Evolutionary conservation across 2,329 filamentous ascomycete genomes (phyloP), one percentile per base, ranked within the genome.

Genomic region (Pestalotiopsis sp.): DNA sequence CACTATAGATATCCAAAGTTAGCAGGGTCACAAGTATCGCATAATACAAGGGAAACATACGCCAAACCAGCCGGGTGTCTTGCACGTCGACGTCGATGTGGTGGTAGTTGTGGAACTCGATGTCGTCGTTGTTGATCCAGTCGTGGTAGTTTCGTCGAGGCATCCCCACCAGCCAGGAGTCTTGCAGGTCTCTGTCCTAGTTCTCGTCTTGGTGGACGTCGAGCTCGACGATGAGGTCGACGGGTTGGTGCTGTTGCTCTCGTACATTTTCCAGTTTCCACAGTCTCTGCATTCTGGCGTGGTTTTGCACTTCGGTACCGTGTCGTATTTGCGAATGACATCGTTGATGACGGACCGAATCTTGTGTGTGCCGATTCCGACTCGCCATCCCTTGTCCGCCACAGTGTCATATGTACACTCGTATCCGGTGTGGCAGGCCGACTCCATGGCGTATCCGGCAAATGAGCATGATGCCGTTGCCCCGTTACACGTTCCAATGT

Each of bases 321-420:
- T 83, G 71, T 97, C 92, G 76, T 98, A 98, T 74, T 90, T 91
- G 75, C 92, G 86, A 70, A 98, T 87, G 3, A 99, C 93, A 78
- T 97, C 93, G 68, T 90, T 88, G 75, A 99, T 98, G 60, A 98
- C 95, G 38, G 89, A 90, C 69, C 91, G 89, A 73, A 99, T 98
- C 78, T 93, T 93, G 83, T 99, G 96, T 3, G 94, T 97, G 40
- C 93, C 93, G 66, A 97, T 91, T 14, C 93, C 94, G 4, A 97
- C 93, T 41, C 96, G 90, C 93, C 96, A 98, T 11, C 94, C 94
- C 76, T 95, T 91, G 78, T 98, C 94, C 41, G 87, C 90, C 36
- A 98, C 95, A 0, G 96, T 96, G 75, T 99, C 95, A 77, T 97
- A 99, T 0, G 92, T 89, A 75, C 96, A 98, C 78, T 96, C 92